Evolutionary conservation across 2,329 filamentous ascomycete genomes (phyloP), one percentile per base, ranked within the genome.

Genomic region (Sporothrix mexicana): DNA sequence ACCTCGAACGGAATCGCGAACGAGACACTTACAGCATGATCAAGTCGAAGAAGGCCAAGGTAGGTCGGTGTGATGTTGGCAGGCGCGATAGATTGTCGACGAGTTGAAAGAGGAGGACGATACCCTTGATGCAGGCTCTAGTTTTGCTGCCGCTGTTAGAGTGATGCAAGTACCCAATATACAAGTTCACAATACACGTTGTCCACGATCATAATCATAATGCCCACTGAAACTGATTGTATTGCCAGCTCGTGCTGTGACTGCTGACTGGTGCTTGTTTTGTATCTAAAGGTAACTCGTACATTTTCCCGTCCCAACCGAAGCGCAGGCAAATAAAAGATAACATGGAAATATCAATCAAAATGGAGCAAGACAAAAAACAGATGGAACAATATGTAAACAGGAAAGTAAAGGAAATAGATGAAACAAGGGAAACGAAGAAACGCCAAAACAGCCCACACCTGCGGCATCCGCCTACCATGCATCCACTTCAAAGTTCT

Each of bases 401-500:
- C n/a, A 17, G n/a, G n/a, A n/a, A n/a, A n/a, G n/a, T n/a, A n/a
- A n/a, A n/a, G n/a, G n/a, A 45, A 45, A 36, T 12, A 17, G 13
- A 43, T 3, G 30, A 36, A 36, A 36, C n/a, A n/a, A n/a, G n/a
- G n/a, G n/a, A n/a, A n/a, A n/a, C n/a, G 30, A 36, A 36, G 5
- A 7, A 36, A 36, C 30, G 30, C 30, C 30, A 36, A 36, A 4
- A 36, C n/a, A n/a, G n/a, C n/a, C 30, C 30, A 36, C 30, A 36
- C 30, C 30, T 36, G n/a, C 3, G n/a, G 47, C 51, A 12, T 55
- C 8, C n/a, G 10, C 57, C 25, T 90, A 97, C 93, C 94, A 97
- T 67, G 94, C 93, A 78, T 89, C 89, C 73, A 97, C 92, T 79
- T 98, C 95, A 78, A 98, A 98, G 80, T 97, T 97, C 83, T 98